Evolutionary conservation across 2,329 filamentous ascomycete species (phyloP).

Genomic region (Calonectria hawksworthii): DNA sequence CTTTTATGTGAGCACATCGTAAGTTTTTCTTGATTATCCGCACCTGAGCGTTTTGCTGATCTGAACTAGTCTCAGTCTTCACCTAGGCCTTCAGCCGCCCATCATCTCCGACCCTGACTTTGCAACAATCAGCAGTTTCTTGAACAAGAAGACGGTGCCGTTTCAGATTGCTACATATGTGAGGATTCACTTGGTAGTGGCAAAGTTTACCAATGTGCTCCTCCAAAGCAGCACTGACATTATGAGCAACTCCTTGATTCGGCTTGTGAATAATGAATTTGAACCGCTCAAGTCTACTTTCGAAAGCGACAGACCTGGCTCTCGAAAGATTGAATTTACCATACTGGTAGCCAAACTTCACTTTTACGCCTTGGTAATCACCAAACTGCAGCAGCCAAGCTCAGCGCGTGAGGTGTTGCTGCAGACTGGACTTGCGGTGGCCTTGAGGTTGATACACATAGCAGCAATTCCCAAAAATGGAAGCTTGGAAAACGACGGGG

Average conservation of each 20-base stretch:
- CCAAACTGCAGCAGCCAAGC: slow-evolving; percentile 12
- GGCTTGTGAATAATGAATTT: slow-evolving; percentile 32
- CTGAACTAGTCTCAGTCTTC: slow-evolving; percentile 27
- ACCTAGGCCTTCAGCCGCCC: slow-evolving; percentile 28
- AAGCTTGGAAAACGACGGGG: not conserved
- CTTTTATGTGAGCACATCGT: slow-evolving; percentile 36
- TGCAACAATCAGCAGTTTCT: slow-evolving; percentile 26
- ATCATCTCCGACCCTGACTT: slow-evolving; percentile 34
- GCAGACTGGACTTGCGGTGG: slow-evolving; percentile 22
- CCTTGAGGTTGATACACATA: slow-evolving; percentile 30
- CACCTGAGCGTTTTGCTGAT: not conserved
- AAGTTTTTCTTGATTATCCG: not conserved
- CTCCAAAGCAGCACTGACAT: slow-evolving; percentile 29
- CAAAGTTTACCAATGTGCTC: slow-evolving; percentile 33
- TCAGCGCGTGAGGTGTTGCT: slow-evolving; percentile 30
- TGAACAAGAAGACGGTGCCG: slow-evolving; percentile 23
- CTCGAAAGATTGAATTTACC: slow-evolving; percentile 24
- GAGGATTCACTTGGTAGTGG: slow-evolving; percentile 28
- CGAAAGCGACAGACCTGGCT: not conserved
- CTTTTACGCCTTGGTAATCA: slow-evolving; percentile 32
- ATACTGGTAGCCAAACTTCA: slow-evolving; percentile 33
- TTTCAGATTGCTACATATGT: slow-evolving; percentile 25
- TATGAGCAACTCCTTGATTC: slow-evolving; percentile 28
- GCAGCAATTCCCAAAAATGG: slow-evolving; percentile 12
- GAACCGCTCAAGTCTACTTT: slow-evolving; percentile 27